Conservation (phyloP, 73 alveolate genomes). For the Tetrahymena thermophila region DNA sequence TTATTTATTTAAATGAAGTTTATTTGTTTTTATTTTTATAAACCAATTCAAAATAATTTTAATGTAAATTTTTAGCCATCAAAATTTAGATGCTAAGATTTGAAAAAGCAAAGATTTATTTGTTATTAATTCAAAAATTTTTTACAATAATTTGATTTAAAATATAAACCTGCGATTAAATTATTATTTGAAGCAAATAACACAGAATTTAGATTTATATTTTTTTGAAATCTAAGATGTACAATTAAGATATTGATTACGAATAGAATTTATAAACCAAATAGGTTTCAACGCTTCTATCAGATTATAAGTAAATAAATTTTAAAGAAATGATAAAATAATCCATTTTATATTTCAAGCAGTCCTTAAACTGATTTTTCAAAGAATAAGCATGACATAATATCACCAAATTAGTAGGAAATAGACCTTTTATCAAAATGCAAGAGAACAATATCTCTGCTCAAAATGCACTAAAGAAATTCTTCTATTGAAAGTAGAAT, state of each 20-base stretch:
- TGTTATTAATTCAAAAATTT: neutral
- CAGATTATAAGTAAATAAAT: neutral
- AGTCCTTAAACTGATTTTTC: neutral
- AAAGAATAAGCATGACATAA: neutral
- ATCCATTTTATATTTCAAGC: neutral
- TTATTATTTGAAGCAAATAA: too few relatives aligned
- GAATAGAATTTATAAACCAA: neutral
- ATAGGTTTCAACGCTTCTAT: neutral
- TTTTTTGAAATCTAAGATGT: neutral
- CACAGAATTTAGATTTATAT: too few relatives aligned
- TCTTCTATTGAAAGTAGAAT: neutral
- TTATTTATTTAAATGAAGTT: too few relatives aligned
- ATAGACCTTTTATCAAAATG: neutral
- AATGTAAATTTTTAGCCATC: neutral
- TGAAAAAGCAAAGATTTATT: neutral
- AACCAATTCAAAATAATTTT: too few relatives aligned
- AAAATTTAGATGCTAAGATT: neutral
- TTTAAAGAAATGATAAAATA: too few relatives aligned
- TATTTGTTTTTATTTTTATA: too few relatives aligned
- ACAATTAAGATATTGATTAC: neutral
- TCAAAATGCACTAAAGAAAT: neutral
- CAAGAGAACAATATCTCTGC: neutral
- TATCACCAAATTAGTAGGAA: neutral
- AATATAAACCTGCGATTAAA: neutral
- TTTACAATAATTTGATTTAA: neutral